These are phyloP conservation scores for Agastache rugosa DNA, from an alignment of 257 asterid genomes.

Conservation along the genomic window DNA sequence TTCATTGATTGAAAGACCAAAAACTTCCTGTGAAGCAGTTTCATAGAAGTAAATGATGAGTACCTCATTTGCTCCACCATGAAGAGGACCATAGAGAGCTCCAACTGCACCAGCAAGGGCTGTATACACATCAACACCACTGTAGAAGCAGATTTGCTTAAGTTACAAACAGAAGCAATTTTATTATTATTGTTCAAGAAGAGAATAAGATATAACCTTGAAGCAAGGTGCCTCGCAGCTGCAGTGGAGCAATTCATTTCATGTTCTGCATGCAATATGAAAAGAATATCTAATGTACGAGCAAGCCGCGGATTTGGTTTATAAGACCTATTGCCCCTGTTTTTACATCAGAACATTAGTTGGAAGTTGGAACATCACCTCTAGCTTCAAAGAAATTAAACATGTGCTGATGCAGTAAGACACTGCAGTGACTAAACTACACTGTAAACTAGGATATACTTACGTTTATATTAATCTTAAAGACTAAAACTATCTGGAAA, in stretches of 20 bases:
- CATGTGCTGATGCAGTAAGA: conserved; percentile 22
- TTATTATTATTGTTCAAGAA: conserved; percentile 24
- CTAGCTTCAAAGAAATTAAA: conserved; percentile 14
- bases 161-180: conserved; percentile 23
- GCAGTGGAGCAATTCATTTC: conserved; percentile 99
- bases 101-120: conserved; percentile 99
- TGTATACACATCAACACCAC: conserved; percentile 99
- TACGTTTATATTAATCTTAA: conserved; percentile 14
- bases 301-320: conserved; percentile 97
- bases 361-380: conserved; percentile 33
- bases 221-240: conserved; percentile 98
- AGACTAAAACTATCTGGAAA: conserved; percentile 1
- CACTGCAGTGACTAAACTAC: conserved; percentile 14
- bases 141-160: conserved; percentile 42
- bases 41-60: conserved; percentile 4
- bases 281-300: conserved; percentile 91
- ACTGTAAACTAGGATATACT: conserved; percentile 12
- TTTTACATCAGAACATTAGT: conserved; percentile 38
- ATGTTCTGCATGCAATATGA: conserved; percentile 97
- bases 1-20: conserved; percentile 4
- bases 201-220: conserved; percentile 64
- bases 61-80: conserved; percentile 99
- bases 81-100: conserved; percentile 98
- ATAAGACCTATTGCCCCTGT: conserved; percentile 93
- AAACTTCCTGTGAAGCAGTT: conserved; percentile 20